Percentiles rank a stretch among this genome's conserved stretches.
phyloP scores from a whole-genome alignment of 192 early-diverging fungal species.

The Geranomyces michiganensis region DNA sequence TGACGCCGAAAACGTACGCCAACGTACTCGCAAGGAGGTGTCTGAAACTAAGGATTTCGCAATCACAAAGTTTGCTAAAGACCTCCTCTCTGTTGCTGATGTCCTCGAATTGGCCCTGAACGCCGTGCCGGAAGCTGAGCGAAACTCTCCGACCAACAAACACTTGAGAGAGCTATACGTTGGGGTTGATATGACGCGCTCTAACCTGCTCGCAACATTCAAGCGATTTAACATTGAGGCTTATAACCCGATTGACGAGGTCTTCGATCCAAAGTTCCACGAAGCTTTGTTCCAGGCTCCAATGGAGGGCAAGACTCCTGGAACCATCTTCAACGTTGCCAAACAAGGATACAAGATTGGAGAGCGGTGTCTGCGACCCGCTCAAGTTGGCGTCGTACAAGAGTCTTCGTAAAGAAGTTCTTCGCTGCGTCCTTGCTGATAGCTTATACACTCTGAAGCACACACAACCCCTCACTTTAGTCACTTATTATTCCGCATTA shows the following conservation, averaged over 20 bases:
- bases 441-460: too few species aligned
- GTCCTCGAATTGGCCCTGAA: conserved; percentile 87
- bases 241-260: conserved; percentile 80
- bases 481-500: too few species aligned
- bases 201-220: conserved; percentile 83
- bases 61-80: conserved; percentile 98
- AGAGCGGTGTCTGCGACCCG: conserved; percentile 88
- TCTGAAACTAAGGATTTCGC: conserved; percentile 81
- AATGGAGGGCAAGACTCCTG: conserved; percentile 84
- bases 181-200: conserved; percentile 88
- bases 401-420: neutral
- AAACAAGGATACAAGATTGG: conserved; percentile 94
- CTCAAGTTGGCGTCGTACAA: conserved; percentile 92
- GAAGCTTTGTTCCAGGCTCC: conserved; percentile 95
- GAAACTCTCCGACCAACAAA: conserved; percentile 53
- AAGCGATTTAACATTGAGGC: conserved; percentile 85
- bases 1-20: conserved; percentile 94
- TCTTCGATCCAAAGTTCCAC: conserved; percentile 93
- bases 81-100: conserved; percentile 90
- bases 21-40: conserved; percentile 84
- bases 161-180: conserved; percentile 78
- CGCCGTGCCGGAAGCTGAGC: conserved; percentile 76
- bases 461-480: too few species aligned
- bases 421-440: too few species aligned
- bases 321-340: conserved; percentile 83